These are phyloP conservation scores for Logfia minima DNA, from an alignment of 129 eudicot genomes.

Conservation along the genomic window DNA sequence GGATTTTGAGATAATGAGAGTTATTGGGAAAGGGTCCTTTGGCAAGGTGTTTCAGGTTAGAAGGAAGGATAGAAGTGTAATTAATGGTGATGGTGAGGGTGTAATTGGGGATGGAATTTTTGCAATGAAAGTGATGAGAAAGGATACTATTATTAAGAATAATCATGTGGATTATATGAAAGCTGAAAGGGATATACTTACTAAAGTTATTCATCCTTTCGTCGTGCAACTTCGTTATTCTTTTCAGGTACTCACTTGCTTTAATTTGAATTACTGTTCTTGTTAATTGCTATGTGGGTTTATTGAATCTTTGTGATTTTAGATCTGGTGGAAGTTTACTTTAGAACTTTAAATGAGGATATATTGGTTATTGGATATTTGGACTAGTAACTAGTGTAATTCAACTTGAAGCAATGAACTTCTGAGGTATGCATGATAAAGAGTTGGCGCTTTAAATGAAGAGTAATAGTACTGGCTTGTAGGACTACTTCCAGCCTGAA, in stretches of 20 bases:
- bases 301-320: background rate
- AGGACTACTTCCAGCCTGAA: background rate
- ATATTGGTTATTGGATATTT: background rate
- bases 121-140: constrained; percentile 96
- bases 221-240: constrained; percentile 91
- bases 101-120: constrained; percentile 74
- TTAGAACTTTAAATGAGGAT: background rate
- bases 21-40: constrained; percentile 82
- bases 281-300: background rate
- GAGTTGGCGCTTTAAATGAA: background rate
- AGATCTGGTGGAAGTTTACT: background rate
- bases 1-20: constrained; percentile 86
- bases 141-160: constrained; percentile 83
- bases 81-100: constrained; percentile 25
- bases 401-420: background rate
- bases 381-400: background rate
- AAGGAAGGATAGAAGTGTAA: constrained; percentile 44
- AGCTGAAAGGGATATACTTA: constrained; percentile 93
- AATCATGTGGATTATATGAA: constrained; percentile 97
- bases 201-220: constrained; percentile 90
- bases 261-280: background rate
- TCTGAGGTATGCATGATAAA: background rate
- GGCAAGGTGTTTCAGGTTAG: constrained; percentile 92
- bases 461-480: background rate
- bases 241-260: constrained; percentile 63